Evolutionary conservation across 2,329 filamentous ascomycete species (phyloP).

Genomic region (Aspergillus tubingensis): DNA sequence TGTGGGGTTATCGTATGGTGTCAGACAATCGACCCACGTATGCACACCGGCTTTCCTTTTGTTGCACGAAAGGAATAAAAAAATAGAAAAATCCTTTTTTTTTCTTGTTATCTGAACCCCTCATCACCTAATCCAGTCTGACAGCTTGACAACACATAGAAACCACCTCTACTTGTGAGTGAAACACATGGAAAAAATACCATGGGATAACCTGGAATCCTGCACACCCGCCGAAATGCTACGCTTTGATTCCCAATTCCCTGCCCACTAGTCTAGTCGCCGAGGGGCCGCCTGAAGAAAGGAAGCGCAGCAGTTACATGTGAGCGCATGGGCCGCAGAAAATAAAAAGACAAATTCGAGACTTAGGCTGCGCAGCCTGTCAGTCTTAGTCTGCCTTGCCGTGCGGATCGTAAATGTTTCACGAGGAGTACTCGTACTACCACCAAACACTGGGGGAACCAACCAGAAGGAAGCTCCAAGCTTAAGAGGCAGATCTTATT

Average conservation of each 20-base stretch:
- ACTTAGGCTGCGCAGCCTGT: slow-evolving; percentile 3
- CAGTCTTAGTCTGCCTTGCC: slow-evolving; percentile 5
- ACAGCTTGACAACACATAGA: not conserved
- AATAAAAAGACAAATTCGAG: not conserved
- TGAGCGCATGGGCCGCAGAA: not conserved
- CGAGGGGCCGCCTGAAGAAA: not conserved
- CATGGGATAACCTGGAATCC: not conserved
- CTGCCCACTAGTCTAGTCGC: not conserved
- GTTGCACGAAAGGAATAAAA: not conserved
- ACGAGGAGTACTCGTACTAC: slow-evolving; percentile 1
- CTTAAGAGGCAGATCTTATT: not conserved
- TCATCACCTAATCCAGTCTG: not conserved
- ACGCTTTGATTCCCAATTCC: not conserved
- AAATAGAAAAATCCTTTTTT: not conserved
- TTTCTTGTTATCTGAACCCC: not conserved
- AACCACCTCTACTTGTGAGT: too few species aligned
- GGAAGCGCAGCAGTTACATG: not conserved
- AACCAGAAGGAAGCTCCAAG: not conserved
- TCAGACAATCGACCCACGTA: not conserved
- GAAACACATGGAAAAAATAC: too few species aligned
- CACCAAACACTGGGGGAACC: not conserved
- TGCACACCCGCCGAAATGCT: not conserved
- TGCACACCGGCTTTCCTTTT: not conserved
- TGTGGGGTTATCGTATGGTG: slow-evolving; percentile 11
- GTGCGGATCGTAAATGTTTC: slow-evolving; percentile 5